Percentiles rank a stretch among this genome's conserved stretches.
phyloP scores from a whole-genome alignment of 495 filamentous ascomycete species.

The Penicillium bovifimosum region DNA sequence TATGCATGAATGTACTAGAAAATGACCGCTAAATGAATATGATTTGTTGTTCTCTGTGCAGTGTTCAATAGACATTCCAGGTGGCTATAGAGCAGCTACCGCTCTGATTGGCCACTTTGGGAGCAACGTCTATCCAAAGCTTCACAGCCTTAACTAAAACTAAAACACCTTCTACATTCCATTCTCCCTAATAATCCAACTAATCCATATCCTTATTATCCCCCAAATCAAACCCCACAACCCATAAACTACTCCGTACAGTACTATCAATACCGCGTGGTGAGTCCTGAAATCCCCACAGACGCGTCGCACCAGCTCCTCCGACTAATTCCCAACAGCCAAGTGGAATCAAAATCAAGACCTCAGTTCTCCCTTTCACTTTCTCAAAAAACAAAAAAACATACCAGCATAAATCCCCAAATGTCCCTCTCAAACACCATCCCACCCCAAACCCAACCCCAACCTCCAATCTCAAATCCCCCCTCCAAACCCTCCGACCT shows the following conservation, averaged over 20 bases:
- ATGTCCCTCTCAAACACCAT: neutral
- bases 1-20: neutral
- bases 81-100: neutral
- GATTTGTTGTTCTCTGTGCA: no score
- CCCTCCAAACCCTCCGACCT: constrained; percentile 1
- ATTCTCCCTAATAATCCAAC: no score
- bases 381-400: no score
- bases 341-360: no score
- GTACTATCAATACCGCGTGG: neutral
- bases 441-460: neutral
- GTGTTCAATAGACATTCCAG: no score
- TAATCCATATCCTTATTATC: neutral
- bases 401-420: no score
- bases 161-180: neutral
- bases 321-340: no score
- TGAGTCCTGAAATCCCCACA: neutral
- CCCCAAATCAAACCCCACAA: neutral
- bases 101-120: constrained; percentile 31
- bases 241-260: no score
- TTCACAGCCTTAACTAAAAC: neutral
- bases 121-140: constrained; percentile 10
- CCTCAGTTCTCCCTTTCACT: no score
- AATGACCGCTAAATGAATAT: neutral
- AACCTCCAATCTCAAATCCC: neutral
- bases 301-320: neutral